These are phyloP conservation scores for Trypanosoma platydactyli DNA, from an alignment of 208 protist species.

Conservation along the genomic window DNA sequence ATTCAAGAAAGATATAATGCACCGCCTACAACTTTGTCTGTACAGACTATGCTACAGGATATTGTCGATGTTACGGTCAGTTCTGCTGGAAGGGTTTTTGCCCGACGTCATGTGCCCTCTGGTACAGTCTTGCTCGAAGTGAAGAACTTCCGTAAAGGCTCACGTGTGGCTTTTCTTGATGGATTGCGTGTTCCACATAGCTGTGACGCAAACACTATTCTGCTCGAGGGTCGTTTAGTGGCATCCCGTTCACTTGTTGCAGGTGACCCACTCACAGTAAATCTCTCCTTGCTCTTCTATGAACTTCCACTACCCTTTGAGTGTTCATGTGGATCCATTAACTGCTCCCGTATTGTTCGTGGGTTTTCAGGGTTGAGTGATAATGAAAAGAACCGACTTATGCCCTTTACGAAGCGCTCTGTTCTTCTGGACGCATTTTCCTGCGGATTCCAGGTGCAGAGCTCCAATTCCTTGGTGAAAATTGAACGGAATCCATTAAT, in stretches of 20 bases:
- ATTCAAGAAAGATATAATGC: slow-evolving; percentile 64
- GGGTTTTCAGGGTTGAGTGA: slow-evolving; percentile 51
- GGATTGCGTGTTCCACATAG: slow-evolving; percentile 61
- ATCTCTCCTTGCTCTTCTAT: slow-evolving; percentile 66
- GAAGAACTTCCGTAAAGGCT: slow-evolving; percentile 11
- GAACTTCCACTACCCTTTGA: slow-evolving; percentile 34
- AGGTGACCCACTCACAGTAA: slow-evolving; percentile 67
- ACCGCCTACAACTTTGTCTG: slow-evolving; percentile 35
- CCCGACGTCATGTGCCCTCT: slow-evolving; percentile 52
- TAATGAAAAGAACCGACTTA: slow-evolving; percentile 39
- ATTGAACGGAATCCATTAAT: slow-evolving; percentile 42
- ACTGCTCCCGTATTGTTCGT: slow-evolving; percentile 36
- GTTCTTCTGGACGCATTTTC: slow-evolving; percentile 49
- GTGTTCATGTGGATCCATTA: slow-evolving; percentile 48
- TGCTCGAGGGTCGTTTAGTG: slow-evolving; percentile 68
- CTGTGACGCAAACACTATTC: slow-evolving; percentile 71
- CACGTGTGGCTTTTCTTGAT: slow-evolving; percentile 38
- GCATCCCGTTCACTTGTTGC: slow-evolving; percentile 45
- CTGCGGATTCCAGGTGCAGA: slow-evolving; percentile 38
- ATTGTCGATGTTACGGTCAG: slow-evolving; percentile 38
- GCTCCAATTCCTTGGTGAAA: slow-evolving; percentile 39
- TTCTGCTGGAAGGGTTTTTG: slow-evolving; percentile 41
- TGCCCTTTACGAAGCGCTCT: slow-evolving; percentile 37
- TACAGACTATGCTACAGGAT: slow-evolving; percentile 32
- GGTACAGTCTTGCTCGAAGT: slow-evolving; percentile 62